Evolutionary conservation across 1,139 yeast species (phyloP).

Genomic region (Taphrina flavorubra): DNA sequence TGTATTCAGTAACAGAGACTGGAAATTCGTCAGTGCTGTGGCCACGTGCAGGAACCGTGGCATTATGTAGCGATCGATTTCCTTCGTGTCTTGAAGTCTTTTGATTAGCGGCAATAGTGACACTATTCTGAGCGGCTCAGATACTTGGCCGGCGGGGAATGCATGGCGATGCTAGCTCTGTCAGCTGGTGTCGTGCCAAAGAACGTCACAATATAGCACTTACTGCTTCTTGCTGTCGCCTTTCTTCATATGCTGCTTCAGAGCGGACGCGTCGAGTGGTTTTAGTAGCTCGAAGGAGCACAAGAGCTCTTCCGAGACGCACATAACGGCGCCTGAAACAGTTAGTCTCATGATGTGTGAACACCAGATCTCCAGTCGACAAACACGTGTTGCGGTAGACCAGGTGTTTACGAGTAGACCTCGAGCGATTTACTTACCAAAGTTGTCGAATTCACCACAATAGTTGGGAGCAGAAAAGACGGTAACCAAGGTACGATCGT

Average conservation of each 20-base stretch:
- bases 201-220: not conserved
- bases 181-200: not conserved
- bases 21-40: no score
- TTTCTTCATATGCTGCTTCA: conserved; percentile 83
- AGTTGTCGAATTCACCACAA: conserved; percentile 97
- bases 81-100: no score
- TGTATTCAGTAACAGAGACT: no score
- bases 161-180: conserved; percentile 26
- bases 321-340: conserved; percentile 79
- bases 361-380: no score
- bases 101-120: not conserved
- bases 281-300: conserved; percentile 92
- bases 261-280: conserved; percentile 89
- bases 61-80: no score
- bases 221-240: conserved; percentile 65
- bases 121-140: conserved; percentile 37
- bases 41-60: no score
- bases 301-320: conserved; percentile 86
- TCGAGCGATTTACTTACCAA: conserved; percentile 58
- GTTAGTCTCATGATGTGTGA: not conserved
- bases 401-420: not conserved
- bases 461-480: conserved; percentile 97
- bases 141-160: conserved; percentile 39
- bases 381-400: no score
- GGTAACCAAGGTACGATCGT: conserved; percentile 89